A percentile compares a stretch with the other conserved stretches of the same genome.
Conservation (phyloP, 2,329 filamentous ascomycete species). For the Beauveria pseudobassiana region DNA sequence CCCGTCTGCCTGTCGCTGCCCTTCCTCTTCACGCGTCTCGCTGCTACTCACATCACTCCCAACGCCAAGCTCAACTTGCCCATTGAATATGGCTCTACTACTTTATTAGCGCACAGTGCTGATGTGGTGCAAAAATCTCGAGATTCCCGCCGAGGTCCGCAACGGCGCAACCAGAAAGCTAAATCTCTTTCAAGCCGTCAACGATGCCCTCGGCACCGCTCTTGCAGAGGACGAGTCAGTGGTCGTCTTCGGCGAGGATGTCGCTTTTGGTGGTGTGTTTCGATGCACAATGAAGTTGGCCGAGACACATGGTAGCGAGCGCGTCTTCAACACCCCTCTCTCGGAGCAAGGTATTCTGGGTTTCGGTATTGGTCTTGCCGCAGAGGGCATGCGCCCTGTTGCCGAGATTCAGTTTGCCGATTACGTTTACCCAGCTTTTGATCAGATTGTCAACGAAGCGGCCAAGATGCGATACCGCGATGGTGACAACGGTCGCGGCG, state of each 20-base stretch:
- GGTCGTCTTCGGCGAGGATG: conserved; percentile 90
- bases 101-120: conserved; percentile 73
- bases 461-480: conserved; percentile 81
- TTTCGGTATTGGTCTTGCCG: conserved; percentile 83
- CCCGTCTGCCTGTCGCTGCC: conserved; percentile 1
- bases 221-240: conserved; percentile 78
- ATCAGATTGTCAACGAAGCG: conserved; percentile 90
- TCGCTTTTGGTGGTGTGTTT: conserved; percentile 95
- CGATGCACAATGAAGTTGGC: conserved; percentile 87
- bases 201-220: conserved; percentile 77
- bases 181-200: conserved; percentile 92
- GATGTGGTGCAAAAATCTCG: conserved; percentile 63
- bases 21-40: conserved; percentile 14
- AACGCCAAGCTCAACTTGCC: conserved; percentile 71
- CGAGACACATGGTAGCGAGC: conserved; percentile 75
- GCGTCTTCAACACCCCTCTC: conserved; percentile 94
- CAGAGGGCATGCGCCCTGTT: conserved; percentile 85
- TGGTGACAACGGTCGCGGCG: conserved; percentile 48
- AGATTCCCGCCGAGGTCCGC: conserved; percentile 59
- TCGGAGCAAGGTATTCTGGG: conserved; percentile 92
- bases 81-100: conserved; percentile 76
- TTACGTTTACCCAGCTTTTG: conserved; percentile 87
- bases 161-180: conserved; percentile 72
- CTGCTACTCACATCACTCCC: conserved; percentile 48
- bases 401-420: conserved; percentile 96